Percentiles rank a stretch among this genome's conserved stretches.
phyloP scores from a whole-genome alignment of 2,329 filamentous ascomycete species.

The Penicillium sp. region DNA sequence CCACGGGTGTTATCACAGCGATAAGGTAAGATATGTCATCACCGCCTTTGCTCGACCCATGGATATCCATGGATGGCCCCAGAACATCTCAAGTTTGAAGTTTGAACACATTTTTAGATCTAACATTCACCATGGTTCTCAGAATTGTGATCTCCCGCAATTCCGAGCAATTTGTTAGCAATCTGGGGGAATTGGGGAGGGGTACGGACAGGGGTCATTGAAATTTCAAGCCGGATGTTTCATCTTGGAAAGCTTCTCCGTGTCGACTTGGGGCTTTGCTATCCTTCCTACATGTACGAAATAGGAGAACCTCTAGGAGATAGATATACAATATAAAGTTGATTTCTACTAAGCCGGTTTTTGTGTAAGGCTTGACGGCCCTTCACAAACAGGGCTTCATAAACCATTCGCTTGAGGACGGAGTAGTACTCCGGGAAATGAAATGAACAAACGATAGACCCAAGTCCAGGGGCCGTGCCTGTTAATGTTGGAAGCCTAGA shows the following conservation, averaged over 20 bases:
- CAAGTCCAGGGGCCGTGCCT: background rate
- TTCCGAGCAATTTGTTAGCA: background rate
- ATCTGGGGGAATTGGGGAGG: background rate
- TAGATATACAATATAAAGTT: background rate
- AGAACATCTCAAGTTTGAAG: background rate
- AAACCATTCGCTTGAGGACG: background rate
- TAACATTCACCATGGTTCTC: background rate
- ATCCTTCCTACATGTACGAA: background rate
- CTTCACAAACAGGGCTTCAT: background rate
- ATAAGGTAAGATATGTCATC: conserved; percentile 1
- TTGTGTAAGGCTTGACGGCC: background rate
- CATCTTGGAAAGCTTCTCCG: conserved; percentile 10
- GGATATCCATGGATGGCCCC: background rate
- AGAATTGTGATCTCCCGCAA: background rate
- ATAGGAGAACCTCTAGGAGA: background rate
- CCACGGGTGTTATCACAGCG: background rate
- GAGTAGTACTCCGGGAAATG: background rate
- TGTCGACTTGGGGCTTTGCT: background rate
- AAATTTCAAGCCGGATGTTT: background rate
- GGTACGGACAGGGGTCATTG: background rate
- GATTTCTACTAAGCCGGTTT: background rate
- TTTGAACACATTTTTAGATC: background rate
- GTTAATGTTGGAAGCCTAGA: background rate
- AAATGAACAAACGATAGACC: background rate
- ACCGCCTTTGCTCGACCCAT: conserved; percentile 3